Evolutionary conservation across 768 basidiomycete genomes (phyloP), one percentile per base, ranked within the genome.

Genomic region (Collybia sp.): DNA sequence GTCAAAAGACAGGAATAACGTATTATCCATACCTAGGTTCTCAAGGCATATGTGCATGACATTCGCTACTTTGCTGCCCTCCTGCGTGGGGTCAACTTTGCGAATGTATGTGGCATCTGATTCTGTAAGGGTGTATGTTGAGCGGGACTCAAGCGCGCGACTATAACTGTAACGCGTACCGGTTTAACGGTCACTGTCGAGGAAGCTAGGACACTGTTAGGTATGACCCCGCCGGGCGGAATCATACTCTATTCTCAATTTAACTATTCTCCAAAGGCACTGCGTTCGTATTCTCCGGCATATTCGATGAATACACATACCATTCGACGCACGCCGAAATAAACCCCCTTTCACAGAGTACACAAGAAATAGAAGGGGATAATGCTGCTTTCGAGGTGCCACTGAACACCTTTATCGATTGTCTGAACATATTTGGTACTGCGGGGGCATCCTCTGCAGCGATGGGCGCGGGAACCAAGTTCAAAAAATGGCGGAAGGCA

Each of bases 381-480:
- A 73, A 68, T 44, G 63, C 70, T 2, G 74, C 80, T 0, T 88
- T 97, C 56, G 91, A 94, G 62, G 76, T 99, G 46, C 86, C 87
- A 2, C 77, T 99, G 33, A 78, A 81, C 59, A 85, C 83, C 2
- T 67, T 97, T 42, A 77, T 96, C 49, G 93, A 96, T 52, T 93
- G 90, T 56, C 72, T 99, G 30, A 94, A 95, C 56, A 85, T 97
- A 45, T 97, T 94, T 56, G 94, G 95, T 20, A 88, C 92, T 10
- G 89, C 87, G 1, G 73, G 77, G 11, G 63, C 71, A 33, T 58
- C 65, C 30, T 57, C 61, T 31, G 57, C 67, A 12, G 58, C 66
- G 12, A 58, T 56, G 44, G 51, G 30, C 44, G 47, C 41, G 19
- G 53, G 53, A 48, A 59, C 52, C 8, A 74, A 72, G 51, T 70